These are phyloP conservation scores for Chenopodium berlandieri DNA, from an alignment of 148 eudicot species.

Conservation along the genomic window DNA sequence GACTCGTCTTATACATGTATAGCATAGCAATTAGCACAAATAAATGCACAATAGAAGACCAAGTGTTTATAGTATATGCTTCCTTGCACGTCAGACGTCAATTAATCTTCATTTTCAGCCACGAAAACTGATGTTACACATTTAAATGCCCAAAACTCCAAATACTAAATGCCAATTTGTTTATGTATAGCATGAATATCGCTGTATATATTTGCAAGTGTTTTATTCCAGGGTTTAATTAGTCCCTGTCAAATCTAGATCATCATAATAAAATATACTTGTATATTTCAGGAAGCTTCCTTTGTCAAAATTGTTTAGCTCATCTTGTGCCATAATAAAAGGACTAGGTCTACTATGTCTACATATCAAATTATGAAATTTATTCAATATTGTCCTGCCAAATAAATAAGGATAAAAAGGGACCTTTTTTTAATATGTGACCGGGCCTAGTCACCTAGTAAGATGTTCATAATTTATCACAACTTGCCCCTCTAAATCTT, in stretches of 20 bases:
- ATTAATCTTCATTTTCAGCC: background rate
- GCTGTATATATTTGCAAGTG: background rate
- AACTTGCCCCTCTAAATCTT: background rate
- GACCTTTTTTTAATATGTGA: background rate
- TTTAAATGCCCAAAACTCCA: background rate
- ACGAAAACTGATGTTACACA: background rate
- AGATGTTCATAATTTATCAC: background rate
- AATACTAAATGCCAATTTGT: background rate
- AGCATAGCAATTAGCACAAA: too few relatives aligned
- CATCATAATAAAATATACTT: background rate
- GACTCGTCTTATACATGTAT: too few relatives aligned
- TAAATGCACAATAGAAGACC: too few relatives aligned
- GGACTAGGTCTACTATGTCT: background rate
- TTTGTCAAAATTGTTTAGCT: background rate
- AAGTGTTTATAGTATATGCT: background rate
- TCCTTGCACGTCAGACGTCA: background rate
- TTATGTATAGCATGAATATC: background rate
- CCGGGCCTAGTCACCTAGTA: background rate
- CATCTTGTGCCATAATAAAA: conserved; percentile 4
- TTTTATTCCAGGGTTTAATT: background rate
- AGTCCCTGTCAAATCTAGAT: background rate
- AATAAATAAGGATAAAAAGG: background rate
- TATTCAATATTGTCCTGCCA: background rate
- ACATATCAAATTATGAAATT: too few relatives aligned
- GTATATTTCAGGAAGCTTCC: conserved; percentile 3